phyloP scores from a whole-genome alignment of 306 rosid species.

The Castanea mollissima region DNA sequence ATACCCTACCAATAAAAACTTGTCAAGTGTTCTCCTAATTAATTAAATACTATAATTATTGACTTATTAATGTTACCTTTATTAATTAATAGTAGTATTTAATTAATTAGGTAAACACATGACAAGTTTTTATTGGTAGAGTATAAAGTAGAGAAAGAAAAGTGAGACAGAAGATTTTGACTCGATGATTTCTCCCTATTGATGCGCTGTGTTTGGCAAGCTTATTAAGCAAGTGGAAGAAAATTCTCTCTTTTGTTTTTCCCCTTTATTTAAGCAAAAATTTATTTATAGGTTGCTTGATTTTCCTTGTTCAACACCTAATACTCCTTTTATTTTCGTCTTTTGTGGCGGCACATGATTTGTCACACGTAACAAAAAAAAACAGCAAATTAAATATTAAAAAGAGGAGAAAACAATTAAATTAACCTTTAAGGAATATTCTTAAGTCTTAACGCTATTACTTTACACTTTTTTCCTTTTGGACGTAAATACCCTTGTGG shows the following conservation, averaged over 20 bases:
- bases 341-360: conserved; percentile 12
- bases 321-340: conserved; percentile 9
- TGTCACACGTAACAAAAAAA: neutral
- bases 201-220: conserved; percentile 6
- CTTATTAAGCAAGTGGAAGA: neutral
- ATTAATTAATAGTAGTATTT: too few species aligned
- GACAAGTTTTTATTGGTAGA: too few species aligned
- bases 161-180: too few species aligned
- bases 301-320: conserved; percentile 8
- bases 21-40: too few species aligned
- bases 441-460: neutral
- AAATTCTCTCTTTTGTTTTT: neutral
- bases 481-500: conserved; percentile 33
- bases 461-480: neutral
- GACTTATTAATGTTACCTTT: too few species aligned
- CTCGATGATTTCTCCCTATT: neutral
- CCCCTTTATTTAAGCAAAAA: neutral
- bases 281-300: neutral
- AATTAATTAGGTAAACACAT: too few species aligned
- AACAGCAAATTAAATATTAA: neutral
- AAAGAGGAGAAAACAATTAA: conserved; percentile 13
- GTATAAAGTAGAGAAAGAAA: too few species aligned
- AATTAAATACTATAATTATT: too few species aligned
- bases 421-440: neutral
- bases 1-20: too few species aligned